phyloP scores from a whole-genome alignment of 2,329 filamentous ascomycete species.

The Ascomycota sp. region DNA sequence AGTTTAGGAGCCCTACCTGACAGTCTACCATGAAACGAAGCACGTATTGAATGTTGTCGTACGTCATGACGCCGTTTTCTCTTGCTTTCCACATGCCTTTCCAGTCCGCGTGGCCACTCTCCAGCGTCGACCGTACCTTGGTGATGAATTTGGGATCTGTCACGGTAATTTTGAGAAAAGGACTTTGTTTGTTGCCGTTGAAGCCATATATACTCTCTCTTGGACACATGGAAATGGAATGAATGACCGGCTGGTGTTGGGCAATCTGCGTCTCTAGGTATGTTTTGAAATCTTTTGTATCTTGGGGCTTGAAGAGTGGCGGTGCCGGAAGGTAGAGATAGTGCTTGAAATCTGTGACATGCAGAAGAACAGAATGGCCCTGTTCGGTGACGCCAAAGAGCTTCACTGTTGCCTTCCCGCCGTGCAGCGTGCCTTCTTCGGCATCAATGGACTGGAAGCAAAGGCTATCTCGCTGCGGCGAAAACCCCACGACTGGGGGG shows the following conservation, averaged over 20 bases:
- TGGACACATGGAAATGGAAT: slow-evolving; percentile 62
- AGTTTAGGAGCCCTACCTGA: slow-evolving; percentile 29
- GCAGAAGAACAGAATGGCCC: slow-evolving; percentile 80
- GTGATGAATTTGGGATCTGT: slow-evolving; percentile 70
- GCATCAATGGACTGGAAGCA: slow-evolving; percentile 89
- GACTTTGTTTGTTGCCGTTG: slow-evolving; percentile 76
- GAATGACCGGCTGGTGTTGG: slow-evolving; percentile 50
- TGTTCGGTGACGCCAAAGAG: slow-evolving; percentile 71
- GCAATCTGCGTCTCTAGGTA: slow-evolving; percentile 63
- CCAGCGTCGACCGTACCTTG: slow-evolving; percentile 52
- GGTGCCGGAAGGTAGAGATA: slow-evolving; percentile 89
- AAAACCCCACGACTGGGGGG: slow-evolving; percentile 28
- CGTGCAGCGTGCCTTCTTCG: slow-evolving; percentile 66
- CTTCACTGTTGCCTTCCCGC: slow-evolving; percentile 58
- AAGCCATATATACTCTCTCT: slow-evolving; percentile 85
- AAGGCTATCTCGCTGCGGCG: slow-evolving; percentile 42
- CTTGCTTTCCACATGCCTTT: slow-evolving; percentile 65
- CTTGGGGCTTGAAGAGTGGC: slow-evolving; percentile 51
- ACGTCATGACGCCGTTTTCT: slow-evolving; percentile 58
- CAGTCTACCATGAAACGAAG: slow-evolving; percentile 96
- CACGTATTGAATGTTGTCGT: slow-evolving; percentile 88
- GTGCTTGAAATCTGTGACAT: slow-evolving; percentile 88
- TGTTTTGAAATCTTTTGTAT: slow-evolving; percentile 55
- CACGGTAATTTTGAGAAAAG: slow-evolving; percentile 83
- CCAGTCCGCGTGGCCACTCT: slow-evolving; percentile 62